Conservation (phyloP, 2,329 filamentous ascomycete genomes). For the Colletotrichum costaricense region DNA sequence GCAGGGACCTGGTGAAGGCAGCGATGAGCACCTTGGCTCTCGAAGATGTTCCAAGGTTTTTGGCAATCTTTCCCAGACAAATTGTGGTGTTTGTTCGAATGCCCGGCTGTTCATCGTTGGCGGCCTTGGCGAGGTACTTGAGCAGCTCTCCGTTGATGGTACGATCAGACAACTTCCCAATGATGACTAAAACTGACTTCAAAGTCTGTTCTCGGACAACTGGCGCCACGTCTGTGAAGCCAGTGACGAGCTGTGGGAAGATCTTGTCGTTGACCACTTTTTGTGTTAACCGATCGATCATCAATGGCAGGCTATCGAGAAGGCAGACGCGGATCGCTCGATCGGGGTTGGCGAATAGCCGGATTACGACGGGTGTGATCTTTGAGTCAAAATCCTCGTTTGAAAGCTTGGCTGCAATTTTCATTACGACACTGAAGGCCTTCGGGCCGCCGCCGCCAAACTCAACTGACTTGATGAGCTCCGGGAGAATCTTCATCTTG, state of each 20-base stretch:
- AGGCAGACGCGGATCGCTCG: constrained; percentile 91
- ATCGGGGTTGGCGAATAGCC: constrained; percentile 91
- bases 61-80: constrained; percentile 94
- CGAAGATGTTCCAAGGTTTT: constrained; percentile 81
- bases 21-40: constrained; percentile 92
- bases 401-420: constrained; percentile 87
- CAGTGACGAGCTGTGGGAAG: constrained; percentile 94
- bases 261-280: constrained; percentile 96
- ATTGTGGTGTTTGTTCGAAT: constrained; percentile 99
- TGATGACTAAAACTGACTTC: constrained; percentile 89
- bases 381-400: constrained; percentile 90
- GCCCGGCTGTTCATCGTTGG: constrained; percentile 96
- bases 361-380: constrained; percentile 86
- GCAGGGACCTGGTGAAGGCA: constrained; percentile 87
- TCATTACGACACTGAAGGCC: constrained; percentile 88
- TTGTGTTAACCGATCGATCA: constrained; percentile 91
- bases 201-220: constrained; percentile 95
- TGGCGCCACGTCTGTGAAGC: constrained; percentile 91
- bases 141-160: constrained; percentile 94
- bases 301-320: constrained; percentile 86
- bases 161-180: constrained; percentile 90
- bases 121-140: constrained; percentile 91
- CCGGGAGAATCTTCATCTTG: constrained; percentile 95
- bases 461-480: constrained; percentile 98
- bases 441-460: constrained; percentile 96